Percentiles rank a stretch among this genome's conserved stretches.
phyloP scores from a whole-genome alignment of 1,284 basidiomycete species.

The Pseudozyma sp. region DNA sequence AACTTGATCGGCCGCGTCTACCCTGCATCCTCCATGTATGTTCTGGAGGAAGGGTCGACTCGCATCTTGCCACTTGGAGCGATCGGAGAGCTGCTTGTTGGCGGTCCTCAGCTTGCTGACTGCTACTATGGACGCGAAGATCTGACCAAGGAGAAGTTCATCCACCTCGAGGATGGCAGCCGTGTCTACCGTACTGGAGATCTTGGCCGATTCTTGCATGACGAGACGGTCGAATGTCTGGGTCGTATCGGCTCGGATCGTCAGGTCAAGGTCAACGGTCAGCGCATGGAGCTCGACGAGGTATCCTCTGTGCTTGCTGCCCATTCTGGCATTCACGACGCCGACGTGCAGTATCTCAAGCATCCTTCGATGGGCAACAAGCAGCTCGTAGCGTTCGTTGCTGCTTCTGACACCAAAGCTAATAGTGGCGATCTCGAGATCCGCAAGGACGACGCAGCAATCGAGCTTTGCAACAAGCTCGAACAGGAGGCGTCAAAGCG shows the following conservation, averaged over 20 bases:
- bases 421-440: slow-evolving; percentile 7
- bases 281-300: slow-evolving; percentile 67
- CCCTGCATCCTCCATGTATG: slow-evolving; percentile 54
- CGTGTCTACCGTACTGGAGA: slow-evolving; percentile 67
- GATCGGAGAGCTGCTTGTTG: slow-evolving; percentile 64
- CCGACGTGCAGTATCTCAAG: slow-evolving; percentile 60
- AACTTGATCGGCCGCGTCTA: slow-evolving; percentile 61
- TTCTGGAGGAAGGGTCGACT: slow-evolving; percentile 41
- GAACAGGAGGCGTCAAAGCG: slow-evolving; percentile 46
- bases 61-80: slow-evolving; percentile 47
- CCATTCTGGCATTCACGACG: slow-evolving; percentile 48
- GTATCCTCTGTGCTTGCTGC: slow-evolving; percentile 54
- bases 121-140: slow-evolving; percentile 62
- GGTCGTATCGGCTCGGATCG: slow-evolving; percentile 61
- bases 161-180: slow-evolving; percentile 49
- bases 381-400: slow-evolving; percentile 64
- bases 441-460: slow-evolving; percentile 36
- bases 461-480: slow-evolving; percentile 36
- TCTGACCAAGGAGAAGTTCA: slow-evolving; percentile 59
- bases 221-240: slow-evolving; percentile 62
- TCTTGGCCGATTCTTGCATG: slow-evolving; percentile 61
- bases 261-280: slow-evolving; percentile 68
- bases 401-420: slow-evolving; percentile 10
- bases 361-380: slow-evolving; percentile 55
- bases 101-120: slow-evolving; percentile 65